Evolutionary conservation across 257 asterid genomes (phyloP), one percentile per base, ranked within the genome.

Genomic region (Gentiana macrophylla): DNA sequence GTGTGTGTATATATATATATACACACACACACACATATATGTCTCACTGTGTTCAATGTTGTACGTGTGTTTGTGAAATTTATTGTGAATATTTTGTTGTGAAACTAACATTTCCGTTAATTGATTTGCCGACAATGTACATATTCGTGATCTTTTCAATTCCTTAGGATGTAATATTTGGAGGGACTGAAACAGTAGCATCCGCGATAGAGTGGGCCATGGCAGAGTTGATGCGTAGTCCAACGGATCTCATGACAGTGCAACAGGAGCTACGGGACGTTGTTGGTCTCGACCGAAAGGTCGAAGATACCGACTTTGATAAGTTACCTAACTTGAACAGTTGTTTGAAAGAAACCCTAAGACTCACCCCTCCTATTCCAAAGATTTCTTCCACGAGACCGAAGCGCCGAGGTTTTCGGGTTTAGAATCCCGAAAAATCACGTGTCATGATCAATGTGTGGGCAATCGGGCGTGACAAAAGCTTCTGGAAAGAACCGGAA

Each of bases 291-390:
- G 62, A 11, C 55, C 77, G 77, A 32, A 69, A 56, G 55, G 69
- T 80, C 2, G 72, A 71, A 59, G 86, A 80, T 60, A 11, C 53
- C 53, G 83, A 80, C 41, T 55, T 80, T 36, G 72, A 71, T 10
- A 79, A 80, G 10, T 76, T 80, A 1, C 68, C 66, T 1, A 73
- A 62, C 62, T 73, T 80, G 49, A 70, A 70, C 0, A 70, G 80
- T 54, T 68, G 77, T 59, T 53, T 69, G 0, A 80, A 77, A 35
- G 80, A 80, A 62, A 74, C 74, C 67, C 79, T 80, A 66, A 74
- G 86, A 46, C 80, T 77, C 68, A 83, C 74, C 72, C 79, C 86
- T 7, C 79, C 83, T 8, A 77, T 74, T 62, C 81, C 86, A 2
- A n/a, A n/a, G n/a, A 55, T 75, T 73, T 77, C 70, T 74, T 74